Evolutionary conservation across 305 asterid genomes (phyloP).

Genomic region (Rubia tinctorum): DNA sequence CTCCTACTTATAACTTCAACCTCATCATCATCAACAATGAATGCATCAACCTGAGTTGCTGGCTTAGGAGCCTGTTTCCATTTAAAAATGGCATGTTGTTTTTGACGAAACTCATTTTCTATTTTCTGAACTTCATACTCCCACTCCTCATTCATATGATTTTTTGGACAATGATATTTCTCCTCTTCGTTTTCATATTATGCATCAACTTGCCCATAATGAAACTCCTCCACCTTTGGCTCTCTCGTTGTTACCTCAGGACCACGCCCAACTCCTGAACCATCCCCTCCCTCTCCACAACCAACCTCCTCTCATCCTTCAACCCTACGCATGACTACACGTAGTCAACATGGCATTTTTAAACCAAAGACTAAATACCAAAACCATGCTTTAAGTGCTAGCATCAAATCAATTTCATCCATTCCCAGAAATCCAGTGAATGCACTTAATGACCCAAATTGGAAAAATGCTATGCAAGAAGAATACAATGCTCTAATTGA

Average conservation of each 20-base stretch:
- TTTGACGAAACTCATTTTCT: background rate
- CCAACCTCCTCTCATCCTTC: background rate
- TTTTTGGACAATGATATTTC: background rate
- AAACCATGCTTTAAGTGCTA: no score
- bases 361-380: background rate
- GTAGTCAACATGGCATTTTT: background rate
- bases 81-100: conserved; percentile 5
- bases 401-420: background rate
- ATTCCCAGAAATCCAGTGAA: conserved; percentile 6
- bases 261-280: background rate
- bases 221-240: background rate
- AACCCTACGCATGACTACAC: background rate
- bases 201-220: background rate
- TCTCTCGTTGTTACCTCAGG: background rate
- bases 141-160: background rate
- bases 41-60: no score
- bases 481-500: conserved; percentile 20
- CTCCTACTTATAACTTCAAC: no score
- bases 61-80: no score
- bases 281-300: background rate
- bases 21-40: no score
- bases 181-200: background rate
- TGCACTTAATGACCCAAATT: conserved; percentile 13
- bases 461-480: conserved; percentile 12
- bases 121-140: background rate